Evolutionary conservation across 257 asterid genomes (phyloP).

Genomic region (Nicotiana paniculata): DNA sequence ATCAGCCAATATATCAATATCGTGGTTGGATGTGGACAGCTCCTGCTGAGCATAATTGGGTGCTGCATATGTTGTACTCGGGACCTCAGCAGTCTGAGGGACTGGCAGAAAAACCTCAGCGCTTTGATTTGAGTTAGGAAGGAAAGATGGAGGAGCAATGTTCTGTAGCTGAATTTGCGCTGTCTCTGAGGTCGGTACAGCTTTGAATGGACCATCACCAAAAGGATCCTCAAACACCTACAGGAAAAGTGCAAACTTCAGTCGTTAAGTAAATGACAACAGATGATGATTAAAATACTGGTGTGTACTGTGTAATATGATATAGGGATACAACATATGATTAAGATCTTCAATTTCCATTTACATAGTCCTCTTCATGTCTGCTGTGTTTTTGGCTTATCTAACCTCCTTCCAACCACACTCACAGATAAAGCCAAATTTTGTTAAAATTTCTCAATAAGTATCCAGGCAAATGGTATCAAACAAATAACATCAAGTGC

Average conservation of each 20-base stretch:
- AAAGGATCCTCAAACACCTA: slow-evolving; percentile 92
- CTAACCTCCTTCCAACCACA: neutral
- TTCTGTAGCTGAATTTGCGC: slow-evolving; percentile 34
- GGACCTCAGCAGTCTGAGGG: slow-evolving; percentile 33
- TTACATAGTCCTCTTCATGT: neutral
- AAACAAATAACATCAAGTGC: neutral
- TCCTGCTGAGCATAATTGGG: slow-evolving; percentile 37
- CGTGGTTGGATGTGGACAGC: slow-evolving; percentile 35
- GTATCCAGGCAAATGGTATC: neutral
- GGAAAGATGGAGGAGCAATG: slow-evolving; percentile 32
- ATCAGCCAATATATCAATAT: slow-evolving; percentile 82
- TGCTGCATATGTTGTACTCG: slow-evolving; percentile 6
- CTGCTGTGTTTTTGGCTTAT: neutral
- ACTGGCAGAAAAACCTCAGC: slow-evolving; percentile 27
- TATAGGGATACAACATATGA: neutral
- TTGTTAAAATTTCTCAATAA: neutral
- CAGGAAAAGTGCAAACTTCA: slow-evolving; percentile 15
- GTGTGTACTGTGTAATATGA: neutral
- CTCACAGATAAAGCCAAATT: neutral
- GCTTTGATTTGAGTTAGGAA: slow-evolving; percentile 33
- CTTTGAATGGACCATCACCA: slow-evolving; percentile 93
- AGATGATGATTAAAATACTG: neutral
- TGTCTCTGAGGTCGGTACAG: slow-evolving; percentile 42
- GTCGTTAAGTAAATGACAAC: neutral
- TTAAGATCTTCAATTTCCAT: neutral